A percentile compares a stretch with the other conserved stretches of the same genome.
phyloP scores from a whole-genome alignment of 495 filamentous ascomycete species.

The Daldinia decipiens region DNA sequence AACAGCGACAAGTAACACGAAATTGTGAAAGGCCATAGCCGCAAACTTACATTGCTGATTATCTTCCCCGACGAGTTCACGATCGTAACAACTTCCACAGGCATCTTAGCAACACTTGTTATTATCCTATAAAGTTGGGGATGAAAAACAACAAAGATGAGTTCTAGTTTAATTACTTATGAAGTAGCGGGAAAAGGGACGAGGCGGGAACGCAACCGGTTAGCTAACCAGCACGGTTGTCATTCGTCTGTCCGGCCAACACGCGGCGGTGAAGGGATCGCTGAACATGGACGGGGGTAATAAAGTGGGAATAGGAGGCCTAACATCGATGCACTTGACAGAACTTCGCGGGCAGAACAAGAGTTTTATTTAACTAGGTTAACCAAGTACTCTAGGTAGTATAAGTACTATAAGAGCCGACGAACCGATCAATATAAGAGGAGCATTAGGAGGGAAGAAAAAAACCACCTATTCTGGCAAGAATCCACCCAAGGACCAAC shows the following conservation, averaged over 20 bases:
- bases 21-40: background rate
- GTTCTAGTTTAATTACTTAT: slow-evolving; percentile 33
- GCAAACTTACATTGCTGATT: slow-evolving; percentile 79
- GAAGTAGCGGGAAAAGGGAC: slow-evolving; percentile 40
- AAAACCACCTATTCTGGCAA: slow-evolving; percentile 18
- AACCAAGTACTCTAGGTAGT: background rate
- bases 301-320: slow-evolving; percentile 41
- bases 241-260: slow-evolving; percentile 33
- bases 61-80: slow-evolving; percentile 94
- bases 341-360: slow-evolving; percentile 16
- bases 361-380: slow-evolving; percentile 20
- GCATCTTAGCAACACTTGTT: slow-evolving; percentile 50
- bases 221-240: slow-evolving; percentile 38
- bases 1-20: slow-evolving; percentile 10
- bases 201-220: slow-evolving; percentile 35
- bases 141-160: slow-evolving; percentile 11
- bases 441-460: slow-evolving; percentile 10
- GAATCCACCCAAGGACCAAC: slow-evolving; percentile 41
- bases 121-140: slow-evolving; percentile 20
- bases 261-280: slow-evolving; percentile 45
- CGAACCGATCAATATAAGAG: slow-evolving; percentile 30
- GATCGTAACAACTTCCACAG: slow-evolving; percentile 81
- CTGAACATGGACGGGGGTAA: slow-evolving; percentile 40
- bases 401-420: slow-evolving; percentile 24
- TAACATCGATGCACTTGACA: slow-evolving; percentile 25